These are phyloP conservation scores for Trichophaea hybrida DNA, from an alignment of 2,329 filamentous ascomycete genomes.

Conservation along the genomic window DNA sequence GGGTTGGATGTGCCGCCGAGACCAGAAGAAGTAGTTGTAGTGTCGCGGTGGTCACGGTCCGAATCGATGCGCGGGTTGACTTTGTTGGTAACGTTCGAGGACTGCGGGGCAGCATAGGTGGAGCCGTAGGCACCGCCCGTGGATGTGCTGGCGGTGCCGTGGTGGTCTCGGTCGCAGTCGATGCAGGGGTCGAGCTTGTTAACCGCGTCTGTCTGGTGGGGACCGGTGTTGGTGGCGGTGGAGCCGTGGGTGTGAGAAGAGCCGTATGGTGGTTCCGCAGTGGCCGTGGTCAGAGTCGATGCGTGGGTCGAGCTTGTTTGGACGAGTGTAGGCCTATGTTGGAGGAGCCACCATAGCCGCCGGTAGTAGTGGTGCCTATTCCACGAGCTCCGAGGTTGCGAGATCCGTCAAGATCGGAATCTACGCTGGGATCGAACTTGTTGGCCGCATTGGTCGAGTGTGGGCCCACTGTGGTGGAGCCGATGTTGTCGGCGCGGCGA, in stretches of 20 bases:
- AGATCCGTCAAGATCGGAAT: conserved; percentile 15
- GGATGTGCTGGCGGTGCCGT: conserved; percentile 16
- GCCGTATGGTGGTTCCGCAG: conserved; percentile 8
- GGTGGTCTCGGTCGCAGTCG: conserved; percentile 38
- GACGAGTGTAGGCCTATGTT: conserved; percentile 32
- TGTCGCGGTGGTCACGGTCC: conserved; percentile 39
- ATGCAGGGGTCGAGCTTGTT: conserved; percentile 38
- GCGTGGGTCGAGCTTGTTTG: conserved; percentile 29
- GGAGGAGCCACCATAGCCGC: conserved; percentile 22
- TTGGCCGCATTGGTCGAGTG: conserved; percentile 30
- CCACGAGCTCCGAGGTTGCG: conserved; percentile 12
- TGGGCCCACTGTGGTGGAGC: conserved; percentile 31
- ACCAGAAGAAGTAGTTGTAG: too few species aligned
- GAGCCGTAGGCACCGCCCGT: too few species aligned
- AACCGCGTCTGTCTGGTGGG: conserved; percentile 23
- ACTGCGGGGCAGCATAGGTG: conserved; percentile 42
- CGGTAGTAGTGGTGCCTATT: conserved; percentile 11
- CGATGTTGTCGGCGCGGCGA: conserved; percentile 18
- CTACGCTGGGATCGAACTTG: conserved; percentile 28
- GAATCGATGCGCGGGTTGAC: conserved; percentile 43
- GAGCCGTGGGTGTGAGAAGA: conserved; percentile 21
- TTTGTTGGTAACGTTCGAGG: conserved; percentile 42
- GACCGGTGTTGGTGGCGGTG: conserved; percentile 29
- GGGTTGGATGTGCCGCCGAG: too few species aligned
- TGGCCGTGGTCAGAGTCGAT: conserved; percentile 20